Percentiles rank a stretch among this genome's conserved stretches.
These are phyloP conservation scores for Lithospermum erythrorhizon DNA, from an alignment of 257 asterid species.

Conservation along the genomic window DNA sequence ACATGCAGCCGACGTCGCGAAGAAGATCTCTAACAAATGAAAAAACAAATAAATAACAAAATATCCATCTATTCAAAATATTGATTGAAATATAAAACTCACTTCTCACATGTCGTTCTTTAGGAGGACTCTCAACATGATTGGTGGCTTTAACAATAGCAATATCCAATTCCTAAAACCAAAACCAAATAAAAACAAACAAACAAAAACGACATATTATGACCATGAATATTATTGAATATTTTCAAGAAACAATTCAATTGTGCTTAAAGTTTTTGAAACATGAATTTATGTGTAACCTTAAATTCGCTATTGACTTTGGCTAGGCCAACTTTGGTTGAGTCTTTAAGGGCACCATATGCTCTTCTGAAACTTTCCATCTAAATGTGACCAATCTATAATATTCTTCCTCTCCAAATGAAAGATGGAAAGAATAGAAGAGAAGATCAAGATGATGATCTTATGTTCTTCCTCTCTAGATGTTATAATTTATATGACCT, in stretches of 20 bases:
- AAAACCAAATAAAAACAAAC: conserved; percentile 7
- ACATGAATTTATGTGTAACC: no score
- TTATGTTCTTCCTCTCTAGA: neutral
- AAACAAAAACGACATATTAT: no score
- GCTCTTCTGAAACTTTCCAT: conserved; percentile 93
- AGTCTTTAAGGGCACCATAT: conserved; percentile 90
- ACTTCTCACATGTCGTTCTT: conserved; percentile 86
- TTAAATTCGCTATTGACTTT: conserved; percentile 91
- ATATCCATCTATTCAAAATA: no score
- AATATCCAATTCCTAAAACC: conserved; percentile 65
- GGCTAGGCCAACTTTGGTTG: conserved; percentile 93
- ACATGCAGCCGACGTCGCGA: conserved; percentile 43
- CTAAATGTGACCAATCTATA: conserved; percentile 1
- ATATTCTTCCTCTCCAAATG: neutral
- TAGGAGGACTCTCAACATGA: conserved; percentile 78
- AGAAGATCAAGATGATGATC: neutral
- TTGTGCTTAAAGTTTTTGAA: no score
- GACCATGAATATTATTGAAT: no score
- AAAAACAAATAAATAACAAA: neutral
- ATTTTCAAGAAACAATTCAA: no score
- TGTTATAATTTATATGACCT: no score
- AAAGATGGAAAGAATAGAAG: conserved; percentile 6
- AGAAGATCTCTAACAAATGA: conserved; percentile 44
- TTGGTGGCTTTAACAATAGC: conserved; percentile 90
- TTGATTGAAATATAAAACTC: conserved; percentile 19